phyloP scores from a whole-genome alignment of 2,329 filamentous ascomycete species.

The Hortaea werneckii region DNA sequence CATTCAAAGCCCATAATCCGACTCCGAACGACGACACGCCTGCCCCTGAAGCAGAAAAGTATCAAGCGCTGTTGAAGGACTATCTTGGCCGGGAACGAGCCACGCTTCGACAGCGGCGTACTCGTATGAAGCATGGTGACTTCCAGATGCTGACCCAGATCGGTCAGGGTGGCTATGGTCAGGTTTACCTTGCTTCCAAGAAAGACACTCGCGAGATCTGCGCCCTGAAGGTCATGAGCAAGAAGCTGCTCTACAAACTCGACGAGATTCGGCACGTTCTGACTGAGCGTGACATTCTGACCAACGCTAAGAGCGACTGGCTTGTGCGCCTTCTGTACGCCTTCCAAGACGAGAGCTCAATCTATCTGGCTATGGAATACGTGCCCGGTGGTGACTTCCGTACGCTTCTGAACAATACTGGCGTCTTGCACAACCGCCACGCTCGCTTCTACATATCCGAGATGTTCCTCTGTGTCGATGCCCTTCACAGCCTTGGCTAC shows the following conservation, averaged over 20 bases:
- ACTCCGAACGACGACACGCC: conserved; percentile 63
- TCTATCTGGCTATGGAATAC: conserved; percentile 97
- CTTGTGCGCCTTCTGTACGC: conserved; percentile 90
- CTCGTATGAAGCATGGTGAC: conserved; percentile 84
- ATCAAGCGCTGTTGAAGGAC: conserved; percentile 73
- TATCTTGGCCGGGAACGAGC: conserved; percentile 89
- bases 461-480: conserved; percentile 96
- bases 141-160: conserved; percentile 98
- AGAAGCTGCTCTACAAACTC: conserved; percentile 94
- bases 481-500: conserved; percentile 87
- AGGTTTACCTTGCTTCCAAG: conserved; percentile 95
- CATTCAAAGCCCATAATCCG: conserved; percentile 78
- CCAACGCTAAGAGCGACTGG: conserved; percentile 96
- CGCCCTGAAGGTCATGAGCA: conserved; percentile 98
- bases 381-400: conserved; percentile 96
- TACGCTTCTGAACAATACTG: conserved; percentile 97
- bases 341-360: conserved; percentile 95
- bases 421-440: conserved; percentile 91
- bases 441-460: conserved; percentile 98
- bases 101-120: conserved; percentile 85
- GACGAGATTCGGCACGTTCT: conserved; percentile 94
- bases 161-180: conserved; percentile 93
- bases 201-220: conserved; percentile 97
- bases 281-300: conserved; percentile 94
- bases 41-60: conserved; percentile 67